A percentile compares a stretch with the other conserved stretches of the same genome.
Conservation (phyloP, 129 eudicot genomes). For the Rutidosis leptorrhynchoides region DNA sequence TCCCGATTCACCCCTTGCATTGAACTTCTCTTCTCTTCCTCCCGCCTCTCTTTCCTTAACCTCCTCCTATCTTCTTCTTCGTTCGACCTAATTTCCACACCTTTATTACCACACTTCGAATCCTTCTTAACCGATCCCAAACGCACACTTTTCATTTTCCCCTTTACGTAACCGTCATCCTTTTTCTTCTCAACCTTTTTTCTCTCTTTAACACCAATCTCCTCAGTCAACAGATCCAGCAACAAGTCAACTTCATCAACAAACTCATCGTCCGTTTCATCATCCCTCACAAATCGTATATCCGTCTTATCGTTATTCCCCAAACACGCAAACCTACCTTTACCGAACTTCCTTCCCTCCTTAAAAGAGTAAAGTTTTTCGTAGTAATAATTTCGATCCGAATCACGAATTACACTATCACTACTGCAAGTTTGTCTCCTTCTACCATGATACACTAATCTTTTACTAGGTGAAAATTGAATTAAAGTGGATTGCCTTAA, state of each 20-base stretch:
- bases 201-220: slow-evolving; percentile 44
- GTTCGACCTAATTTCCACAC: slow-evolving; percentile 24
- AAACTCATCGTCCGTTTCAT: slow-evolving; percentile 27
- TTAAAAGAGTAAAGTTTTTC: slow-evolving; percentile 32
- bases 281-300: neutral
- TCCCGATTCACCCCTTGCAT: slow-evolving; percentile 32
- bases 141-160: slow-evolving; percentile 31
- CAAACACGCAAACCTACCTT: slow-evolving; percentile 39
- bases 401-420: slow-evolving; percentile 6
- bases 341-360: slow-evolving; percentile 43
- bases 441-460: slow-evolving; percentile 35
- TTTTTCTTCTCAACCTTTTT: slow-evolving; percentile 32
- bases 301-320: slow-evolving; percentile 37
- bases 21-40: slow-evolving; percentile 22
- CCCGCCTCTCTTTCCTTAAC: slow-evolving; percentile 27
- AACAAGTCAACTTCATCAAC: slow-evolving; percentile 56
- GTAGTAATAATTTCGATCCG: slow-evolving; percentile 30
- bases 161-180: slow-evolving; percentile 13
- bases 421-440: slow-evolving; percentile 28
- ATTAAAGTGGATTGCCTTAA: slow-evolving; percentile 69
- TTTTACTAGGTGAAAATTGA: slow-evolving; percentile 58
- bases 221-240: slow-evolving; percentile 83
- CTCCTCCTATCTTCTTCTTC: slow-evolving; percentile 30
- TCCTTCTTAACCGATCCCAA: slow-evolving; percentile 26
- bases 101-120: slow-evolving; percentile 32